phyloP scores from a whole-genome alignment of 306 rosid genomes.

The Cucurbita ficifolia region DNA sequence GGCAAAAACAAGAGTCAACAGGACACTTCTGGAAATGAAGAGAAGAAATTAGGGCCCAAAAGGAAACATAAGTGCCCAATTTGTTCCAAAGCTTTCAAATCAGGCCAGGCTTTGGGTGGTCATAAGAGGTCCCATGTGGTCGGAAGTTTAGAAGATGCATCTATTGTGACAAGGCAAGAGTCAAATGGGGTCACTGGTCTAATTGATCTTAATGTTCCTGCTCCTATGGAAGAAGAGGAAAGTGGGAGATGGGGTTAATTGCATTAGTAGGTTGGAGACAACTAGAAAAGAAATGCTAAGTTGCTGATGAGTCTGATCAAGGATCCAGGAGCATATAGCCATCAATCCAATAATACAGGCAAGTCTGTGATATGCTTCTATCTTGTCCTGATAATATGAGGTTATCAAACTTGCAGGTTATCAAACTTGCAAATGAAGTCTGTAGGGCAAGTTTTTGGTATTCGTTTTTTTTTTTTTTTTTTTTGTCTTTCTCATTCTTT shows the following conservation, averaged over 20 bases:
- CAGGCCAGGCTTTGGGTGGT: conserved; percentile 96
- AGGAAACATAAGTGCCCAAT: conserved; percentile 71
- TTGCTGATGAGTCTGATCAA: conserved; percentile 16
- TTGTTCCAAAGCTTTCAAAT: conserved; percentile 56
- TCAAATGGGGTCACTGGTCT: conserved; percentile 25
- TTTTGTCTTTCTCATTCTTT: conserved; percentile 1
- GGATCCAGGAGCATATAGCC: conserved; percentile 7
- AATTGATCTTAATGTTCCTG: conserved; percentile 87
- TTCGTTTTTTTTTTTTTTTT: neutral
- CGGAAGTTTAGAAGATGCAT: conserved; percentile 48
- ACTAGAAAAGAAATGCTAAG: conserved; percentile 5
- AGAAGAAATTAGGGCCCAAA: conserved; percentile 38
- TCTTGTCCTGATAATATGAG: neutral
- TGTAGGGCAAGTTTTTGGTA: conserved; percentile 1
- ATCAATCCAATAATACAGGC: conserved; percentile 5
- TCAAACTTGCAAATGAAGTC: neutral
- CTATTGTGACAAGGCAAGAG: conserved; percentile 34
- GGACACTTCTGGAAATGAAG: conserved; percentile 17
- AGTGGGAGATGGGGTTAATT: conserved; percentile 19
- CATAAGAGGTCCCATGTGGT: conserved; percentile 90
- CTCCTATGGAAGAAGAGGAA: conserved; percentile 54
- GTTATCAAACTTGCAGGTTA: conserved; percentile 2
- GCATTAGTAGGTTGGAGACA: conserved; percentile 21
- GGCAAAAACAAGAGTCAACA: conserved; percentile 12
- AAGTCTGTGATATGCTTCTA: conserved; percentile 1